phyloP scores from a whole-genome alignment of 345 rosid species.

The Euphorbia lathyris region DNA sequence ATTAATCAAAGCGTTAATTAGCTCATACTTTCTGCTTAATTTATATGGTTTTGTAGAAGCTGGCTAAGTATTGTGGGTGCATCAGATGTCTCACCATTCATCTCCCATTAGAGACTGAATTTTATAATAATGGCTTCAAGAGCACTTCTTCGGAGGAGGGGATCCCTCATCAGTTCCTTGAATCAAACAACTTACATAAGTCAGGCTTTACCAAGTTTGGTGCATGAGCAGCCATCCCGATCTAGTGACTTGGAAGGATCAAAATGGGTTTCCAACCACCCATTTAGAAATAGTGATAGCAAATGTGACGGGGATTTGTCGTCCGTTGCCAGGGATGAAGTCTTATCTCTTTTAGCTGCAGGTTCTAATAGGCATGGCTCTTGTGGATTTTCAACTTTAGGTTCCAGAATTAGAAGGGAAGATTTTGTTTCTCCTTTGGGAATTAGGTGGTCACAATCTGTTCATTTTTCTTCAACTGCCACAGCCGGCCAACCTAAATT shows the following conservation, averaged over 20 bases:
- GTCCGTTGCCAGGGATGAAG: conserved; percentile 28
- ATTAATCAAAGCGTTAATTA: not conserved
- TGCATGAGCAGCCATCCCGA: conserved; percentile 29
- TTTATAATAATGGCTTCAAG: conserved; percentile 58
- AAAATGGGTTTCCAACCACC: conserved; percentile 19
- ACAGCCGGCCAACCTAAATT: conserved; percentile 53
- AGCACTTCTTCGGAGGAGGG: conserved; percentile 56
- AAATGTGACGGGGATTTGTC: conserved; percentile 28
- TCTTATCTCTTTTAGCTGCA: conserved; percentile 5
- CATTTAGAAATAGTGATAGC: conserved; percentile 23
- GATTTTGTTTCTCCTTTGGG: conserved; percentile 36
- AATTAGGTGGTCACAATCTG: conserved; percentile 35
- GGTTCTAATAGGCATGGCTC: conserved; percentile 24
- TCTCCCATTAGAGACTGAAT: conserved; percentile 9
- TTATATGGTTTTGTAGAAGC: conserved; percentile 18
- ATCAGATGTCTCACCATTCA: conserved; percentile 13
- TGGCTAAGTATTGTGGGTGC: conserved; percentile 25
- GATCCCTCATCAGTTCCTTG: conserved; percentile 31
- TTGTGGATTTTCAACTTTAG: conserved; percentile 26
- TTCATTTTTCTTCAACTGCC: conserved; percentile 50
- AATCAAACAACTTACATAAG: conserved; percentile 35
- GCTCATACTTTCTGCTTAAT: not conserved
- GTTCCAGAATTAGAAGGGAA: conserved; percentile 38
- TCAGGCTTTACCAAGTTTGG: conserved; percentile 37
- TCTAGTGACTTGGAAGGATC: conserved; percentile 22